phyloP scores from a whole-genome alignment of 2,329 filamentous ascomycete genomes.

The Colletotrichum salicis region DNA sequence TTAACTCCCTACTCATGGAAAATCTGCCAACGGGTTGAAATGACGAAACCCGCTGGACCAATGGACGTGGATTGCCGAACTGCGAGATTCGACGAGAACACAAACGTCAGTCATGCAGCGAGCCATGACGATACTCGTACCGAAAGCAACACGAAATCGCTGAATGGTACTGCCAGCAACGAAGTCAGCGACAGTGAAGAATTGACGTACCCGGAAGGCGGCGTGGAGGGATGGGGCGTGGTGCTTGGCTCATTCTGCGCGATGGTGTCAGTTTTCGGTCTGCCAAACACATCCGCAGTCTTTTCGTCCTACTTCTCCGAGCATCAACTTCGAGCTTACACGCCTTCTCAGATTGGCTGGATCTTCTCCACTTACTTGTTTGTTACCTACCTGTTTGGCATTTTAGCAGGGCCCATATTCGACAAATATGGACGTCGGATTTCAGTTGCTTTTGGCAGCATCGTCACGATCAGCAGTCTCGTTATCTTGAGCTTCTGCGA shows the following conservation, averaged over 20 bases:
- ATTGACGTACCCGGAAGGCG: neutral
- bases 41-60: too few relatives aligned
- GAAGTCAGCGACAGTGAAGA: neutral
- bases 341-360: neutral
- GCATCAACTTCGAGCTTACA: neutral
- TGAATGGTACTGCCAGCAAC: neutral
- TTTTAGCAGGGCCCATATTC: neutral
- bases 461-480: neutral
- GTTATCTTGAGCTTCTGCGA: neutral
- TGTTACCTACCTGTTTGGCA: neutral
- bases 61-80: neutral
- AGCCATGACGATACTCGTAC: neutral
- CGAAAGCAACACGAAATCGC: neutral
- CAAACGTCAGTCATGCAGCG: neutral
- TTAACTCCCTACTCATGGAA: too few relatives aligned
- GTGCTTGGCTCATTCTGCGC: neutral
- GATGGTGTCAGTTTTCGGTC: neutral
- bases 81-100: neutral
- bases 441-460: neutral
- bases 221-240: neutral
- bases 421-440: neutral
- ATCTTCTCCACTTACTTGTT: neutral
- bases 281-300: neutral
- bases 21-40: too few relatives aligned
- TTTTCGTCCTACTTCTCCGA: neutral